A percentile compares a stretch with the other conserved stretches of the same genome.
phyloP scores from a whole-genome alignment of 805 yeast species.

The Candida taoyuanica region DNA sequence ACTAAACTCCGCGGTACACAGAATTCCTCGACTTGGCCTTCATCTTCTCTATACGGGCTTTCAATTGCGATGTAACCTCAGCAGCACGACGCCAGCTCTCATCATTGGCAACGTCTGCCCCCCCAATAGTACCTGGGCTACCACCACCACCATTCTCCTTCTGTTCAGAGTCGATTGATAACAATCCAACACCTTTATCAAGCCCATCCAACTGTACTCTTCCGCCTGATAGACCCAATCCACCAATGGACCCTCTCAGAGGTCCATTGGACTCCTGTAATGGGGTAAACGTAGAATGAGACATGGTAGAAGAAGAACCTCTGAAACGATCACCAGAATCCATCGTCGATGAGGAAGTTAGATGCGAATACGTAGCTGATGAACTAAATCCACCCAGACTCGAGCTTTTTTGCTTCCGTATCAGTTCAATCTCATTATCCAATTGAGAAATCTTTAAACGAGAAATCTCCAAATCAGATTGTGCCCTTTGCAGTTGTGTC shows the following conservation, averaged over 20 bases:
- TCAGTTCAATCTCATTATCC: conserved; percentile 41
- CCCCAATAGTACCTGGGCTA: conserved; percentile 9
- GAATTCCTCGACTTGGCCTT: conserved; percentile 48
- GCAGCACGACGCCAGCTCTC: conserved; percentile 86
- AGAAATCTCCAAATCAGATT: conserved; percentile 57
- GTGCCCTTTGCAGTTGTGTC: conserved; percentile 56
- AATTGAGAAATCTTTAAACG: conserved; percentile 48
- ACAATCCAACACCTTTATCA: conserved; percentile 25
- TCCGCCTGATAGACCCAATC: background rate
- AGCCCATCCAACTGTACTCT: conserved; percentile 17
- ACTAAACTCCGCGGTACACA: conserved; percentile 5
- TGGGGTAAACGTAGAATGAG: conserved; percentile 8
- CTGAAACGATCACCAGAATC: conserved; percentile 5
- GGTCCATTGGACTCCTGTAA: conserved; percentile 17
- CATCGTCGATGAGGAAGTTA: conserved; percentile 1
- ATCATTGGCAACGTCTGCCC: conserved; percentile 42
- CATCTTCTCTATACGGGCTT: conserved; percentile 87
- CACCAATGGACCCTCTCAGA: background rate
- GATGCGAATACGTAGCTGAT: too few relatives aligned
- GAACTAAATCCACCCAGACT: too few relatives aligned
- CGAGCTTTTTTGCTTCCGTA: conserved; percentile 30
- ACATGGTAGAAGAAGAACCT: background rate
- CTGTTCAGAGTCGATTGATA: conserved; percentile 27
- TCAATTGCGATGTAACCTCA: conserved; percentile 79
- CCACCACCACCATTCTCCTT: conserved; percentile 19